Base-by-base conservation (phyloP, 305 asterid species). In the Rubia peregrina region DNA sequence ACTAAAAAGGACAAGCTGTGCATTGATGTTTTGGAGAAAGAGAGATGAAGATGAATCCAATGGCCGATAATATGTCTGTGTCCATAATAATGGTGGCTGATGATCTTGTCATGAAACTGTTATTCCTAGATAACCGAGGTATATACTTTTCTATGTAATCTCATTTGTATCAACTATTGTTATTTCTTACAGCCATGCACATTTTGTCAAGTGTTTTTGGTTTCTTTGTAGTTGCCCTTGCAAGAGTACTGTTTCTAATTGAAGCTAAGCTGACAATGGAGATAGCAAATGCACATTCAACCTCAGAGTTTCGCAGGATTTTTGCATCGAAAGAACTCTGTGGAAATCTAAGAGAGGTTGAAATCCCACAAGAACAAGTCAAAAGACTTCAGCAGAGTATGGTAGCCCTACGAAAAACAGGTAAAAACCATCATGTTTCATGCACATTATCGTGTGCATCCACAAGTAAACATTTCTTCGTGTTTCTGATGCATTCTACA, bases 201-300 rank as follows among this genome's bases (percentile, higher is more conserved):
- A 4, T 9, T 51, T 36, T 60, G 3, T 22, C 21, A 60, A 12
- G 24, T 17, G 2, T 36, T 8, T 72, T n/a, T 40, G 67, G 7
- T 71, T 61, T 68, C 59, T 13, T 51, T 40, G 72, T 80, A 92
- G 98, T 92, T 81, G 97, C 97, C 51, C 82, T 92, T 87, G 98
- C 98, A 17, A 85, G 96, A 59, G 71, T 86, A 43, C 69, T 88
- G 72, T 92, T 86, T 73, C 98, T 97, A 12, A 75, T 66, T 33
- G 89, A 92, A 84, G 98, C 98, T 24, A 84, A 74, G 57, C 46
- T 92, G 69, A 97, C 98, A 9, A 92, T 90, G 98, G 88, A 87
- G 78, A 78, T 78, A 77, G 96, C 97, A 63, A 79, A 85, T 62
- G 97, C 91, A 9, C 91, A 86, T 72, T 75, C 87, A 24, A 92